Percentiles rank a stretch among this genome's conserved stretches.
Evolutionary conservation across 169 alveolate species (phyloP).

Genomic region (Plasmodium billcollinsi): DNA sequence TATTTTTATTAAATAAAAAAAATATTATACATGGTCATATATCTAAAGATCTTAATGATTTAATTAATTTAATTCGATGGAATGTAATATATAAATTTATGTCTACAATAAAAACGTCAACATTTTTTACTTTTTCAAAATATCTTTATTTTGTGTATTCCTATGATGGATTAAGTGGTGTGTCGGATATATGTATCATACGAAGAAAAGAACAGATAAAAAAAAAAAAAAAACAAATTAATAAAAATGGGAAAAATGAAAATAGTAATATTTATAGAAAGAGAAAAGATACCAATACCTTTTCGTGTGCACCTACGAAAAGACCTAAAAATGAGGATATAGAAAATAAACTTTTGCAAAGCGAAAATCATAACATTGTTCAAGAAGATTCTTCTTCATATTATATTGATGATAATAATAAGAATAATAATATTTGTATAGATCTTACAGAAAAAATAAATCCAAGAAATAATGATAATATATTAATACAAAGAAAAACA

Average conservation of each 20-base stretch:
- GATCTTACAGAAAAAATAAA: too few species aligned
- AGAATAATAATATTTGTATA: too few species aligned
- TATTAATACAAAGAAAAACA: too few species aligned
- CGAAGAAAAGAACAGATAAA: background rate
- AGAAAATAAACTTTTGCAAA: background rate
- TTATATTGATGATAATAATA: too few species aligned
- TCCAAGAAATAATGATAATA: too few species aligned
- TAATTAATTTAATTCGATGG: slow-evolving; percentile 25
- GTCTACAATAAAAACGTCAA: background rate
- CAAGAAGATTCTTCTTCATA: too few species aligned
- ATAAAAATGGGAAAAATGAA: background rate
- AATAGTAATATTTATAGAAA: background rate
- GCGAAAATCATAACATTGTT: too few species aligned
- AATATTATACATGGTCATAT: slow-evolving; percentile 21
- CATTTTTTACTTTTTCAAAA: background rate
- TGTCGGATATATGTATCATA: slow-evolving; percentile 3
- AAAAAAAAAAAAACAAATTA: background rate
- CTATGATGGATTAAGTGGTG: slow-evolving; percentile 34
- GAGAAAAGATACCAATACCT: background rate
- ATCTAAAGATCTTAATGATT: slow-evolving; percentile 25
- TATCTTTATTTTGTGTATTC: slow-evolving; percentile 27
- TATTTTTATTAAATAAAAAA: slow-evolving; percentile 18
- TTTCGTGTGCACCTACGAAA: background rate
- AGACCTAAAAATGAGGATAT: background rate
- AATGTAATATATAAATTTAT: slow-evolving; percentile 10